Base-by-base conservation (phyloP, 805 yeast genomes). In the Starmerella geochares region DNA sequence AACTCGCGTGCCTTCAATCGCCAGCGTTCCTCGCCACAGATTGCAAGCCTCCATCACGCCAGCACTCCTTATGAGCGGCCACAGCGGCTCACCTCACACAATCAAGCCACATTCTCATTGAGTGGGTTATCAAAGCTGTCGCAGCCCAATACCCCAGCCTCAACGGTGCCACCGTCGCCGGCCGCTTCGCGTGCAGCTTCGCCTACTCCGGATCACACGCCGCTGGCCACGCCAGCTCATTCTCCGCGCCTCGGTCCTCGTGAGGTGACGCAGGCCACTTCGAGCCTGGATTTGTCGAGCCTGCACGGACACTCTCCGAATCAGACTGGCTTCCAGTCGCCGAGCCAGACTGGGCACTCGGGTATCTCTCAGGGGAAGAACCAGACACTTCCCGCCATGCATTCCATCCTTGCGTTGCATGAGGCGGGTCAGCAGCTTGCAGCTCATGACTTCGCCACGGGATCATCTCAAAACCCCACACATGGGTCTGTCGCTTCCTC, bases 151-250 rank as follows among this genome's bases (percentile, higher is more conserved):
- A 68, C 72, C 38, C 74, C 74, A 1, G 58, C 60, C 6, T 63
- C 69, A 16, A 69, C 74, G 2, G 74, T 72, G 16, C 74, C 74
- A 16, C 57, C 67, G 11, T 67, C 71, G 21, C 74, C 74, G 4
- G 61, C 66, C 3, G 63, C 65, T 16, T 61, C 69, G 13, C 62
- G 67, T 14, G 61, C 69, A 2, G 59, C 57, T 3, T 65, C 70
- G 19, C 73, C 44, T 4, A 40, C 44, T 2, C 44, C 73, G 11
- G 61, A 67, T 3, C 73, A 67, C 54, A 71, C 74, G 9, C 74
- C 74, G 20, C 59, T 71, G 48, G 69, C 60, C 31, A 71, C 74
- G 13, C 74, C 74, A 7, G 71, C 71, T 2, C 74, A 68, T 52
- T 69, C 74, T 24, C 74, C 74, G 24, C 61, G 72, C 6, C 57